A percentile compares a stretch with the other conserved stretches of the same genome.
Evolutionary conservation across 2,329 filamentous ascomycete species (phyloP).

Genomic region (Claviceps sp.): DNA sequence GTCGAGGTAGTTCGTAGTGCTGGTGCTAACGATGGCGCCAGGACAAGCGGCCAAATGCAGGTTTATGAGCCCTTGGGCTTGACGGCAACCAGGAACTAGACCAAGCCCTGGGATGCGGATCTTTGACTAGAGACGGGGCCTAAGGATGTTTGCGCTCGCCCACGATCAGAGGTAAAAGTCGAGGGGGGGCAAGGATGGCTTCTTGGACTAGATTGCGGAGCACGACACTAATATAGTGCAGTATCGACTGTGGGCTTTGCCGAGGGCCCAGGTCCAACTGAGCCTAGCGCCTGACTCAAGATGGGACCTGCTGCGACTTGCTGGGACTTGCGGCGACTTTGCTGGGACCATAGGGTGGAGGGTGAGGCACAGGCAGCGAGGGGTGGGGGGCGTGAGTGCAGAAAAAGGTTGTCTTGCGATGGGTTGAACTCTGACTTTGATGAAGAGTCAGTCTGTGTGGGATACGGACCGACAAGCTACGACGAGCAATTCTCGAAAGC

Average conservation of each 20-base stretch:
- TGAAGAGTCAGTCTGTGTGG: constrained; percentile 2
- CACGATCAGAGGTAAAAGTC: constrained; percentile 13
- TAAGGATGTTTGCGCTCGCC: constrained; percentile 13
- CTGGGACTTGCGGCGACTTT: constrained; percentile 1
- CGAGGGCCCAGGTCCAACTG: constrained; percentile 20
- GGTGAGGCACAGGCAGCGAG: not conserved
- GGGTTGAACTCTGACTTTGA: constrained; percentile 3
- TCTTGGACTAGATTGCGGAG: constrained; percentile 23
- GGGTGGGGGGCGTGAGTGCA: constrained; percentile 1
- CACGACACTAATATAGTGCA: constrained; percentile 27
- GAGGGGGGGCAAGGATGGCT: constrained; percentile 11
- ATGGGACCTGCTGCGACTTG: constrained; percentile 7
- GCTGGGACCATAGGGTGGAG: not conserved
- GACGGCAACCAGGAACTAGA: constrained; percentile 8
- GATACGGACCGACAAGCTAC: constrained; percentile 1
- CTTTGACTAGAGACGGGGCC: constrained; percentile 8
- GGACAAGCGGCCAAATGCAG: constrained; percentile 5
- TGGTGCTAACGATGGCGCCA: constrained; percentile 4
- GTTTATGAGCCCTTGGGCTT: constrained; percentile 4
- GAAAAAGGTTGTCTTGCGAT: not conserved
- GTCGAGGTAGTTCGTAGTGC: constrained; percentile 1
- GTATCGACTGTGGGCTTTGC: constrained; percentile 18
- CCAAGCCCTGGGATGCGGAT: constrained; percentile 11
- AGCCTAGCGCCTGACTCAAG: constrained; percentile 22
- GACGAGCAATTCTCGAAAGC: constrained; percentile 1